Evolutionary conservation across 352 stramenopile genomes (phyloP).

Genomic region (Globisporangium okanoganense): DNA sequence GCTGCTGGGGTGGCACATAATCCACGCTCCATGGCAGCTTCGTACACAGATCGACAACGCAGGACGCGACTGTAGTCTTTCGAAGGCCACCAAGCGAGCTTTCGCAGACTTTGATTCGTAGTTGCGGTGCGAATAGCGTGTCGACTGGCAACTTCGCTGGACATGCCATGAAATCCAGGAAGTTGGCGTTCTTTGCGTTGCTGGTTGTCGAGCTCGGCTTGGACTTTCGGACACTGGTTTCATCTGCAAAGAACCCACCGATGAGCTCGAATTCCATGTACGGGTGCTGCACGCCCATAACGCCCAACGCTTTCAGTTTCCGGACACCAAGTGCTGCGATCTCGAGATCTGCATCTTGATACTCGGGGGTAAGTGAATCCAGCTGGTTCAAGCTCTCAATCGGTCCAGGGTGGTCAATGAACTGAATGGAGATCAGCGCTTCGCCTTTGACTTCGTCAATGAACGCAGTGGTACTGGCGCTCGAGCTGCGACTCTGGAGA

Average conservation of each 20-base stretch:
- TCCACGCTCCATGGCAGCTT: slow-evolving; percentile 72
- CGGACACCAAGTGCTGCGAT: slow-evolving; percentile 68
- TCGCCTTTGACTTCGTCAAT: slow-evolving; percentile 43
- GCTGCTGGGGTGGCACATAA: slow-evolving; percentile 31
- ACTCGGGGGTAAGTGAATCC: slow-evolving; percentile 42
- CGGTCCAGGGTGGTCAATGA: slow-evolving; percentile 40
- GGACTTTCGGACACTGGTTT: slow-evolving; percentile 35
- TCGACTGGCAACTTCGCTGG: slow-evolving; percentile 54
- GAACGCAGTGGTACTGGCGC: slow-evolving; percentile 13
- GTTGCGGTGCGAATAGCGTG: slow-evolving; percentile 52
- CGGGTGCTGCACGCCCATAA: slow-evolving; percentile 53
- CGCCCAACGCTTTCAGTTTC: slow-evolving; percentile 50
- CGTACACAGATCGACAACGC: slow-evolving; percentile 43
- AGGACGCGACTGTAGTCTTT: slow-evolving; percentile 49
- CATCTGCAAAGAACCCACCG: slow-evolving; percentile 44
- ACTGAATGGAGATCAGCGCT: slow-evolving; percentile 60
- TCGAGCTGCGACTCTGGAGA: slow-evolving; percentile 20
- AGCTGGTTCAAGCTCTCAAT: slow-evolving; percentile 24
- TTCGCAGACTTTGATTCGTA: slow-evolving; percentile 60
- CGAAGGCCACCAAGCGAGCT: slow-evolving; percentile 49
- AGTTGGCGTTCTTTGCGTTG: slow-evolving; percentile 69
- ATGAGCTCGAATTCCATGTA: slow-evolving; percentile 69
- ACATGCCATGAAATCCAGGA: slow-evolving; percentile 56
- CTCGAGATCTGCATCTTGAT: slow-evolving; percentile 51
- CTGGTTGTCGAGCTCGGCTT: slow-evolving; percentile 27